Conservation (phyloP, 2,329 filamentous ascomycete species). For the Anisogramma anomala region DNA sequence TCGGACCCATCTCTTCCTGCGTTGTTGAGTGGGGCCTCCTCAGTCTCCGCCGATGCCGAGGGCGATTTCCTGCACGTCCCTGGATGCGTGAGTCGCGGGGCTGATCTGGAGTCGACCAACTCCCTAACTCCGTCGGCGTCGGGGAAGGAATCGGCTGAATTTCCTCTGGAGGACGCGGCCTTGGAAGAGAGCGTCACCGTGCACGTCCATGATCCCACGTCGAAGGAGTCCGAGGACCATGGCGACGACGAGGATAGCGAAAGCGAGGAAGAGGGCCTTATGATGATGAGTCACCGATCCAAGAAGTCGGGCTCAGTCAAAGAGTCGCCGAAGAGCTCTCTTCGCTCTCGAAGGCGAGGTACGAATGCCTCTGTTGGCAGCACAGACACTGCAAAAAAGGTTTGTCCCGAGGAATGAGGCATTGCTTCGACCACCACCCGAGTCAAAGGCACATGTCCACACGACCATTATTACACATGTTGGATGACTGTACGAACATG, state of each 20-base stretch:
- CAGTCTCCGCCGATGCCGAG: conserved; percentile 51
- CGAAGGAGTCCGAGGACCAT: conserved; percentile 17
- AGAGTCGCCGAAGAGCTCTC: conserved; percentile 18
- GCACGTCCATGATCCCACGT: conserved; percentile 19
- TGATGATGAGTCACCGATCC: conserved; percentile 28
- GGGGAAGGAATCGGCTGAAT: conserved; percentile 35
- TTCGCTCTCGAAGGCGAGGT: conserved; percentile 38
- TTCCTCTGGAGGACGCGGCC: conserved; percentile 35
- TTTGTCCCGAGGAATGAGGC: conserved; percentile 26
- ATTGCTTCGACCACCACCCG: background rate
- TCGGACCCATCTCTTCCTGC: conserved; percentile 55
- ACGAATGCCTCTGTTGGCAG: conserved; percentile 51
- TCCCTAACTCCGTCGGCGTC: conserved; percentile 43
- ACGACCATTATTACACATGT: background rate
- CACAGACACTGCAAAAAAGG: conserved; percentile 53
- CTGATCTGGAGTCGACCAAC: conserved; percentile 40
- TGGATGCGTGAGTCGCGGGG: conserved; percentile 31
- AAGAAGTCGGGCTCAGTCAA: conserved; percentile 10
- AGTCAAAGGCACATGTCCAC: background rate
- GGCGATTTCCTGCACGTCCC: conserved; percentile 45
- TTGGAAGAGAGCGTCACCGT: conserved; percentile 26
- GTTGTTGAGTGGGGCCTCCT: conserved; percentile 51
- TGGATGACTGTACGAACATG: background rate
- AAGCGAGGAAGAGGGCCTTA: conserved; percentile 39
- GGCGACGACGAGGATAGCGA: conserved; percentile 40